Percentiles rank a stretch among this genome's conserved stretches.
Evolutionary conservation across 441 rosid species (phyloP).

Genomic region (Rhodomyrtus psidioides): DNA sequence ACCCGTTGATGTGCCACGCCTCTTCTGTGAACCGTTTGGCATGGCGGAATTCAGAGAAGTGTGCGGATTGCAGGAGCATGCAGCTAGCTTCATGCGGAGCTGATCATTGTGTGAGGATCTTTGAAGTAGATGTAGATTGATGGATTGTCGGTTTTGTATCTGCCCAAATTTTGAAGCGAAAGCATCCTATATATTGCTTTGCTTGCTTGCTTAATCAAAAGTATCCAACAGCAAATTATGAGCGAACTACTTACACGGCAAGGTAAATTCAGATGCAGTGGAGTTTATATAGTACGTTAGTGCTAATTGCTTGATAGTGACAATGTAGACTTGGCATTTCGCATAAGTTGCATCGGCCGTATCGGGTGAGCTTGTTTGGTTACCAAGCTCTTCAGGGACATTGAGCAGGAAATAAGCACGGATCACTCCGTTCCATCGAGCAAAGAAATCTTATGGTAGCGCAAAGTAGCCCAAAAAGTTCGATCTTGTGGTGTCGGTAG

Average conservation of each 20-base stretch:
- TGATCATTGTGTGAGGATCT: constrained; percentile 79
- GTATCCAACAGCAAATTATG: neutral
- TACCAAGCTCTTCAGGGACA: neutral
- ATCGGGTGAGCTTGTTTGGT: neutral
- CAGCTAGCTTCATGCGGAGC: constrained; percentile 83
- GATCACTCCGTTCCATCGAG: neutral
- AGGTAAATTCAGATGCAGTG: neutral
- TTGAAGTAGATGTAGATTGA: constrained; percentile 35
- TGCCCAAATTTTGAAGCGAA: neutral
- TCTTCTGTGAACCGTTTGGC: constrained; percentile 67
- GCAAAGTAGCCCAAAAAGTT: neutral
- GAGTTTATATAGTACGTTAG: neutral
- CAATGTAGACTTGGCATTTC: neutral
- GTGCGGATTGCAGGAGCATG: constrained; percentile 18
- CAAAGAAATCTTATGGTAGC: neutral
- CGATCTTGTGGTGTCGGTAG: too few relatives aligned
- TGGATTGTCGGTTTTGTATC: neutral
- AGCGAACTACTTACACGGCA: neutral
- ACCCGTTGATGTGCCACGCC: constrained; percentile 68
- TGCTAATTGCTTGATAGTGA: neutral
- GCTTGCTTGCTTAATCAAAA: neutral
- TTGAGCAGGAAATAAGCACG: neutral
- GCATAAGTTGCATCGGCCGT: too few relatives aligned
- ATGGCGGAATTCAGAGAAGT: constrained; percentile 47
- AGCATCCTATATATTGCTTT: neutral